Evolutionary conservation across 345 rosid species (phyloP), one percentile per base, ranked within the genome.

Genomic region (Syzygium jambos): DNA sequence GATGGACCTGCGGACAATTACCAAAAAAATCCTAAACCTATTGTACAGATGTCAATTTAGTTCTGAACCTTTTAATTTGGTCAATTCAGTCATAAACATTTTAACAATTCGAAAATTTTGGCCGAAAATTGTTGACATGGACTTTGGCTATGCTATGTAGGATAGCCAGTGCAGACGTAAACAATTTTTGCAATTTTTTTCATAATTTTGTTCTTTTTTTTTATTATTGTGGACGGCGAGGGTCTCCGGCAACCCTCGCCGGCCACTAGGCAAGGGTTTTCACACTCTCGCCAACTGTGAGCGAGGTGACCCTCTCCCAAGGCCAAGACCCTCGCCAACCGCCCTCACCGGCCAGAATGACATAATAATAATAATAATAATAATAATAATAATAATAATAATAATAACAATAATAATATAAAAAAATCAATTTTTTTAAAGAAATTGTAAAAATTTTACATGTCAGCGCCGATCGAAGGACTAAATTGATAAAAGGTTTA

Each of bases 41-140:
- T 59, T 25, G 0, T 59, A 6, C 0, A 0, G 0, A 59, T 6
- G 2, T 6, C 0, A 0, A 59, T 11, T 25, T n/a, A 27, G 27
- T 59, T 2, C 0, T 0, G 5, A 25, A 59, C 5, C 15, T 57
- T 57, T 57, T 11, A 11, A 2, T 25, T 57, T 57, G 3, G 0
- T 0, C 30, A 25, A 57, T 25, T 56, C 11, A 57, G 25, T 57
- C 30, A 25, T 57, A 1, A 57, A 11, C 0, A 0, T 25, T 57
- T 57, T 11, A 57, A 25, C 0, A 57, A 25, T 59, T 59, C 27
- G 30, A 5, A 29, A 27, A 23, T 56, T 9, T 57, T 57, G 25
- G 12, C 6, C 0, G 0, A 13, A 57, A 57, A 57, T 57, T 13
- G 1, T n/a, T 57, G 25, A 10, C 1, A n/a, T 5, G 2, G 11